Evolutionary conservation across 305 asterid genomes (phyloP), one percentile per base, ranked within the genome.

Genomic region (Plantago coronopus): DNA sequence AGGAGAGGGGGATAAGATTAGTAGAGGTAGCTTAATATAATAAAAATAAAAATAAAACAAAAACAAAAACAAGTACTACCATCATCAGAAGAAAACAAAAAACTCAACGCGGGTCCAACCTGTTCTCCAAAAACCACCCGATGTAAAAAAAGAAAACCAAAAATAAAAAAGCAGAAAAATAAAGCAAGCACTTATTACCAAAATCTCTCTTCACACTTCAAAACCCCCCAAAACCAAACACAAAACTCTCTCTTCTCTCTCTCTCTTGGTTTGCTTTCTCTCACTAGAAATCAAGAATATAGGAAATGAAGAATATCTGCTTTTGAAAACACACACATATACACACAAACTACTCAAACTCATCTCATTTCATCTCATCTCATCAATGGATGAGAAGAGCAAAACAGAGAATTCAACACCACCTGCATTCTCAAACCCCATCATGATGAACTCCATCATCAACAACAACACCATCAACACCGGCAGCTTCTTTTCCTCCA

Each of bases 171-270:
- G 8, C 1, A 18, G 19, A 19, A 19, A 22, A 2, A 21, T 21
- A 19, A 46, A 18, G 16, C 20, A 63, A 5, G 58, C 69, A 61
- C 71, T 65, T 68, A 29, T 58, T 21, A 65, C 27, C 10, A 51
- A 74, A 73, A 48, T 69, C 75, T 57, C 73, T 65, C 79, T 74
- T 69, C 83, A 78, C 78, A 68, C 78, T 74, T 58, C 14, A 71
- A 70, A 70, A 62, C 14, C 42, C 66, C 60, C 74, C 4, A 48
- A 55, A 59, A 63, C 61, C 62, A 59, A 48, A 42, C 58, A 62
- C 59, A 48, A 48, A 64, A 25, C 16, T 2, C 7, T 8, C 65
- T 66, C 67, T 21, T 50, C 37, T 23, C 15, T 3, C 13, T 12
- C 54, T 57, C 64, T 67, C 68, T 54, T 34, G 7, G 11, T 34